Evolutionary conservation across 75 land plant species (phyloP).

Genomic region (Gnetum montanum): DNA sequence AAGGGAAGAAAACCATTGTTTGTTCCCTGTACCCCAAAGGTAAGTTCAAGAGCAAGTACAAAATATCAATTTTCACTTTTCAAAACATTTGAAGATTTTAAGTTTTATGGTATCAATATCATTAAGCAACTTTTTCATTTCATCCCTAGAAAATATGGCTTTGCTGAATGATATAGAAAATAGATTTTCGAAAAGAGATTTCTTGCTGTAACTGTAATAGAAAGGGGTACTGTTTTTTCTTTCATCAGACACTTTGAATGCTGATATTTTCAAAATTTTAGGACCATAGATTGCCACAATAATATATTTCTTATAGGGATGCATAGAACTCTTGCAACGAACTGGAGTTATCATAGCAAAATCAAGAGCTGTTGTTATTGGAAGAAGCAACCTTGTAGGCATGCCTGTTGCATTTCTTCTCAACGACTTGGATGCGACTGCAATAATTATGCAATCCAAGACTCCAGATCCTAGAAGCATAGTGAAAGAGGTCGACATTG

Average conservation of each 20-base stretch:
- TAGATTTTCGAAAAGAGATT: neutral
- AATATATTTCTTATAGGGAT: conserved; percentile 43
- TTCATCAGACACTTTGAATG: neutral
- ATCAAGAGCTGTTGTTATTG: conserved; percentile 79
- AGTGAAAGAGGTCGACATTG: conserved; percentile 69
- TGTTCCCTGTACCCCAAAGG: conserved; percentile 84
- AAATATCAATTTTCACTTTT: neutral
- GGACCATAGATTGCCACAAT: neutral
- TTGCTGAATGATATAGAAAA: neutral
- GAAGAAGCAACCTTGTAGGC: conserved; percentile 87
- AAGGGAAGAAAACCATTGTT: conserved; percentile 86
- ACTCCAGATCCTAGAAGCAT: conserved; percentile 54
- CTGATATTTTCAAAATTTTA: neutral
- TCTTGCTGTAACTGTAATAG: neutral
- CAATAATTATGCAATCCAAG: conserved; percentile 68
- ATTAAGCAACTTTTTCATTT: neutral
- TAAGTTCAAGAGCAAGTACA: no score
- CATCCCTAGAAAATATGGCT: neutral
- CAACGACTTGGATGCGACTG: conserved; percentile 78
- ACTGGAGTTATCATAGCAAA: conserved; percentile 51
- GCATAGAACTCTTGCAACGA: conserved; percentile 59
- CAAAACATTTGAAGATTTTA: neutral
- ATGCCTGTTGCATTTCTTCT: conserved; percentile 70
- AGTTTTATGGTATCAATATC: neutral
- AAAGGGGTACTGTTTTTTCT: neutral